Evolutionary conservation across 106 monocot species (phyloP).

Genomic region (Apostasia ramifera): DNA sequence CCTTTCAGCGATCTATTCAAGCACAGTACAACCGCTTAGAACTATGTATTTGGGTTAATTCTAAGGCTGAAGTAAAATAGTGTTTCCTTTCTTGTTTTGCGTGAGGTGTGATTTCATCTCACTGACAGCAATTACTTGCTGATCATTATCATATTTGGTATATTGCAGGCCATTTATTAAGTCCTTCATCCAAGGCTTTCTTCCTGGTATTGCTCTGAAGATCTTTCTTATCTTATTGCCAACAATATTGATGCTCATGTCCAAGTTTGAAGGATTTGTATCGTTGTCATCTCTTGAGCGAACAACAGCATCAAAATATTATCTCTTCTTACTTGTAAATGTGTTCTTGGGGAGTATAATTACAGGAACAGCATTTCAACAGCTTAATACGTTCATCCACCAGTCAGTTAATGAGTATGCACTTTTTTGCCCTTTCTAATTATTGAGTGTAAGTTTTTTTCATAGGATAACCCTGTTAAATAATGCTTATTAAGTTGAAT

Average conservation of each 20-base stretch:
- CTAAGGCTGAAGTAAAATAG: too few relatives aligned
- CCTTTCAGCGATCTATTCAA: too few relatives aligned
- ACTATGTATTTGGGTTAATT: too few relatives aligned
- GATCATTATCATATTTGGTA: too few relatives aligned
- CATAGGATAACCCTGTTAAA: too few relatives aligned
- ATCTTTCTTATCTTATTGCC: slow-evolving; percentile 90
- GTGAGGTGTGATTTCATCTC: too few relatives aligned
- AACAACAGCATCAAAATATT: slow-evolving; percentile 82
- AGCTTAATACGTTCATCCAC: slow-evolving; percentile 65
- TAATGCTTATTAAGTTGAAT: too few relatives aligned
- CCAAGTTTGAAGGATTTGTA: slow-evolving; percentile 74
- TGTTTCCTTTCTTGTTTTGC: too few relatives aligned
- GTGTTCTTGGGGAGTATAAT: slow-evolving; percentile 89
- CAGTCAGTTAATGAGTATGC: slow-evolving; percentile 69
- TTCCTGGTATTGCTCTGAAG: slow-evolving; percentile 90
- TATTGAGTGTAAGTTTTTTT: neutral
- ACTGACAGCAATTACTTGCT: too few relatives aligned
- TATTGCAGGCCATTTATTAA: slow-evolving; percentile 50
- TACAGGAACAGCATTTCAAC: slow-evolving; percentile 72
- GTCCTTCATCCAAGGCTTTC: slow-evolving; percentile 95
- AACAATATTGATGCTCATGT: slow-evolving; percentile 89
- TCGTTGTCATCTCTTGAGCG: slow-evolving; percentile 68
- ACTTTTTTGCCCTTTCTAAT: neutral
- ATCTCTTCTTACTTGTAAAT: slow-evolving; percentile 71
- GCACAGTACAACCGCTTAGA: too few relatives aligned